Base-by-base conservation (phyloP, 2,329 filamentous ascomycete species). In the Lasiodiplodia sp. region DNA sequence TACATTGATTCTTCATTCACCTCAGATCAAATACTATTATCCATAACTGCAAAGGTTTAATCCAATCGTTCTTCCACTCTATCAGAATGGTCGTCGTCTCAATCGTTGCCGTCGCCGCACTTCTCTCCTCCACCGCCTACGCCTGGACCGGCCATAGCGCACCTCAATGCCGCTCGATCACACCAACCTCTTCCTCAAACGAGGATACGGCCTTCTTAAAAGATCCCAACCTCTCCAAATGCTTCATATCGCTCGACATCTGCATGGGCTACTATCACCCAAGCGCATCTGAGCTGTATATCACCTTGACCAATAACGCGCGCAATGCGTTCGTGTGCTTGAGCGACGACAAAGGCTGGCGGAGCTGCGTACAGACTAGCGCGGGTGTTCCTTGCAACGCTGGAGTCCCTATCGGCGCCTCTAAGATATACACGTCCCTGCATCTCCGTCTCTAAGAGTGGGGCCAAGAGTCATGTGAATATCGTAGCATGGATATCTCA, bases 181-280 rank as follows among this genome's bases (percentile, higher is more conserved):
- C 52, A 25, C 23, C 25, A 18, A 55, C 16, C 10, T 31, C 52
- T 16, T 11, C 14, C 7, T 55, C 52, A 31, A 28, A 2, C n/a
- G 25, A 55, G 52, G 52, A 55, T 28, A 55, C 5, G 52, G 18
- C 10, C 25, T 34, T 7, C 2, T 28, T 55, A 12, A 28, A 12
- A 5, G 10, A 31, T 16, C 23, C 52, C 52, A 31, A 31, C 8
- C 16, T 3, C 25, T 10, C 11, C 11, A 55, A 34, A 16, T 55
- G 52, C 52, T 55, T 55, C 23, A 31, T 0, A 6, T 55, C 21
- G 23, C 52, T 55, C 12, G 4, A 55, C 52, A 16, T 55, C 23
- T 55, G 52, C 52, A 55, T 55, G 52, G 52, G 31, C 52, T 55
- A 31, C 12, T 55, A 55, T 25, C 52, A 31, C 25, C 52, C 52